Evolutionary conservation across 306 rosid species (phyloP), one percentile per base, ranked within the genome.

Genomic region (Trifolium repens): DNA sequence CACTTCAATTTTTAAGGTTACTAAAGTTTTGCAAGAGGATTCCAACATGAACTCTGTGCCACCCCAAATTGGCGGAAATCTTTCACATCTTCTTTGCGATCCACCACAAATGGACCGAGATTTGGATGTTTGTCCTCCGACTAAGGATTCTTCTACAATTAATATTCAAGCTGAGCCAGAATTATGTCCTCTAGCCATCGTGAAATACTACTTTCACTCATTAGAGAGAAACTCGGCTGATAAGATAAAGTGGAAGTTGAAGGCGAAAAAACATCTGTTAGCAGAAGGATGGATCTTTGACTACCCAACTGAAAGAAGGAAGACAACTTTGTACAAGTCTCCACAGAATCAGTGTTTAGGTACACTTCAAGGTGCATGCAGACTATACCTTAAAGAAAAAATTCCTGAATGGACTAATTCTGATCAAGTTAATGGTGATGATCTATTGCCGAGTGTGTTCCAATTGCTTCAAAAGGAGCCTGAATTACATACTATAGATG

Each of bases 311-410:
- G 54, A 70, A 17, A 75, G 9, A 16, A 83, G 91, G 71, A 73
- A 13, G 78, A 72, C 68, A 42, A 50, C 73, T 53, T 32, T 30
- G 78, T 93, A 81, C 85, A 73, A 7, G 50, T 91, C 92, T 53
- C 89, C 98, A n/a, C 54, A 42, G 40, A 78, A 85, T 63, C 37
- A 24, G 66, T 22, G 42, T 27, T 74, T 77, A 46, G 8, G 11
- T 4, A 42, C 93, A n/a, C 87, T 91, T 83, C 70, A 3, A 52
- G 61, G 62, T 52, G 96, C 97, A 2, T 91, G 93, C 84, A 79
- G 73, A 69, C 54, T 62, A 24, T 84, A 74, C 80, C 46, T 87
- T 27, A 78, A 72, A 59, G 90, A 72, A 81, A 72, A 53, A 5
- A 66, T 65, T 66, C 69, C 80, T 69, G 61, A 76, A 72, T 71